Percentiles rank a stretch among this genome's conserved stretches.
Evolutionary conservation across 106 monocot genomes (phyloP).

Genomic region (Phalaenopsis aphrodite): DNA sequence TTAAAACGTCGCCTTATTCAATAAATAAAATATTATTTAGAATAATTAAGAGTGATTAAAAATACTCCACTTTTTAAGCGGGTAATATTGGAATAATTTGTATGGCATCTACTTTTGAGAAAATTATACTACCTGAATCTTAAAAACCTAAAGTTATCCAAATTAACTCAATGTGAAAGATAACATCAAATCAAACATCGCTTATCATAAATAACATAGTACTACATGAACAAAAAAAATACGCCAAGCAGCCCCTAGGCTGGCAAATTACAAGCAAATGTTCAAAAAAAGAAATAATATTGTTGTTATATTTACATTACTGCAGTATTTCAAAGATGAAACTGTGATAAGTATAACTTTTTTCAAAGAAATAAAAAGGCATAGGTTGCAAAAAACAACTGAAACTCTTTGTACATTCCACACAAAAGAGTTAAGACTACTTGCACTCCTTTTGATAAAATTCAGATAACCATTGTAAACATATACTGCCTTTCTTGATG

Average conservation of each 20-base stretch:
- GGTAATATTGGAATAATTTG: too few species aligned
- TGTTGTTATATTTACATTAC: neutral
- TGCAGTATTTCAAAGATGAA: neutral
- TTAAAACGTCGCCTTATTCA: too few species aligned
- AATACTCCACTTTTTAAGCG: too few species aligned
- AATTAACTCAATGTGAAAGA: too few species aligned
- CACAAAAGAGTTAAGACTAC: neutral
- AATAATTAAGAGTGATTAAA: too few species aligned
- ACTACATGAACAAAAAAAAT: too few species aligned
- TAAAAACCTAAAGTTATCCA: too few species aligned
- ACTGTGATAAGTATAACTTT: neutral
- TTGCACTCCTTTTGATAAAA: neutral
- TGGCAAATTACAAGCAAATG: neutral
- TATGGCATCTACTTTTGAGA: too few species aligned
- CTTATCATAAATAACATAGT: too few species aligned
- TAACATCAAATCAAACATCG: too few species aligned
- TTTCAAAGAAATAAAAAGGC: neutral
- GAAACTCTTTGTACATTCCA: neutral
- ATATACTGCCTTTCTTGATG: neutral
- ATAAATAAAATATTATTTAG: too few species aligned
- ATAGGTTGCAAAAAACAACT: neutral
- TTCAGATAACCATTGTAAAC: neutral
- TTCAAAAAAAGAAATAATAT: neutral
- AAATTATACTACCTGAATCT: too few species aligned
- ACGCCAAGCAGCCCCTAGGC: neutral